Conservation (phyloP, 2,329 filamentous ascomycete species). For the Aulographum hederae region DNA sequence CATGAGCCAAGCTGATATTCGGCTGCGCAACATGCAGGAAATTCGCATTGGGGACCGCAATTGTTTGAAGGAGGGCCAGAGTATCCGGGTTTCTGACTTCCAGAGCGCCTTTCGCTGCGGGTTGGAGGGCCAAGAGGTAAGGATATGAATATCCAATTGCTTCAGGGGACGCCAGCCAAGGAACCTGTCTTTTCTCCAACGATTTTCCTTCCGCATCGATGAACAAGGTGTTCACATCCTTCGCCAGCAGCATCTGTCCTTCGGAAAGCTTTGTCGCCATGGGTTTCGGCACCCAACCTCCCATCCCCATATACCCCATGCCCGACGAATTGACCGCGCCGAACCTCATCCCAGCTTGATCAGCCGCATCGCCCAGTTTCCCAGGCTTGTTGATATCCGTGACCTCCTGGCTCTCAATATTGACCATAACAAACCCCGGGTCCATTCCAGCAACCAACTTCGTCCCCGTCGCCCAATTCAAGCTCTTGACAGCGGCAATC, state of each 20-base stretch:
- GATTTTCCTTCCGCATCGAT: constrained; percentile 62
- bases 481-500: constrained; percentile 65
- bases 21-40: constrained; percentile 84
- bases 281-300: constrained; percentile 78
- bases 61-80: constrained; percentile 70
- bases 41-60: constrained; percentile 63
- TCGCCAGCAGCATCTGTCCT: constrained; percentile 80
- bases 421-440: constrained; percentile 74
- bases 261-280: constrained; percentile 67
- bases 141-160: constrained; percentile 93
- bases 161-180: constrained; percentile 77
- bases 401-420: constrained; percentile 56
- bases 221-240: constrained; percentile 91
- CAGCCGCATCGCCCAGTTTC: constrained; percentile 45
- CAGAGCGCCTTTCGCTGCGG: constrained; percentile 63
- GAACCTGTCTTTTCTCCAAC: constrained; percentile 71
- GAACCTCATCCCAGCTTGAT: constrained; percentile 53
- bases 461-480: constrained; percentile 81
- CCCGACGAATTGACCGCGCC: constrained; percentile 67
- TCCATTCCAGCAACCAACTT: constrained; percentile 83
- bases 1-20: constrained; percentile 84
- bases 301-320: constrained; percentile 95
- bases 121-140: constrained; percentile 74
- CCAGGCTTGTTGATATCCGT: constrained; percentile 67
- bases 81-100: constrained; percentile 91